These are phyloP conservation scores for Globisporangium middletonii DNA, from an alignment of 352 stramenopile species.

Conservation along the genomic window DNA sequence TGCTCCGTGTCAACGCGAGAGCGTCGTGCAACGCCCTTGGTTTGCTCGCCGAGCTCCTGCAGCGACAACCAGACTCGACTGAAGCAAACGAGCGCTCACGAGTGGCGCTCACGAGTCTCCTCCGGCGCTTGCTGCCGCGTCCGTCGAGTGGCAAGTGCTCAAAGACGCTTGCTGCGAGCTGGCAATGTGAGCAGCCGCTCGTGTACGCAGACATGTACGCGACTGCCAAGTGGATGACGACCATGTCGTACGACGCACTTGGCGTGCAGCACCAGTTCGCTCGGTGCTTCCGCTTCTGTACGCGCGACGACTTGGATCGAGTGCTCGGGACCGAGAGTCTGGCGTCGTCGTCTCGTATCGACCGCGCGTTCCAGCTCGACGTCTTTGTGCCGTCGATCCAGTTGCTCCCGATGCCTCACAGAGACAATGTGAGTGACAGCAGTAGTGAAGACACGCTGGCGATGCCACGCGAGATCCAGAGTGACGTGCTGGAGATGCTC, in stretches of 20 bases:
- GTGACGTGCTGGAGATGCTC: neutral
- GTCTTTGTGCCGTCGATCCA: slow-evolving; percentile 2
- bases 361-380: neutral
- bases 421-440: neutral
- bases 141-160: no score
- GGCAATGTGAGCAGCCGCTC: neutral
- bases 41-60: neutral
- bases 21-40: slow-evolving; percentile 1
- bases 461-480: neutral
- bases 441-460: neutral
- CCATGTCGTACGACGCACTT: neutral
- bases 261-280: slow-evolving; percentile 5
- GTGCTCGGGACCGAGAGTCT: slow-evolving; percentile 1
- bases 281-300: slow-evolving; percentile 5
- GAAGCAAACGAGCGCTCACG: neutral
- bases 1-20: neutral
- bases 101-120: neutral
- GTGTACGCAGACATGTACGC: neutral
- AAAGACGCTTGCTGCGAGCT: no score
- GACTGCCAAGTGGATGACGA: no score
- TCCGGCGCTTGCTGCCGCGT: neutral
- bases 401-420: neutral
- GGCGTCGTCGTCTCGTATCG: neutral
- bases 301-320: neutral
- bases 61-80: neutral